A percentile compares a stretch with the other conserved stretches of the same genome.
Conservation (phyloP, 345 rosid genomes). For the Lumnitzera littorea region DNA sequence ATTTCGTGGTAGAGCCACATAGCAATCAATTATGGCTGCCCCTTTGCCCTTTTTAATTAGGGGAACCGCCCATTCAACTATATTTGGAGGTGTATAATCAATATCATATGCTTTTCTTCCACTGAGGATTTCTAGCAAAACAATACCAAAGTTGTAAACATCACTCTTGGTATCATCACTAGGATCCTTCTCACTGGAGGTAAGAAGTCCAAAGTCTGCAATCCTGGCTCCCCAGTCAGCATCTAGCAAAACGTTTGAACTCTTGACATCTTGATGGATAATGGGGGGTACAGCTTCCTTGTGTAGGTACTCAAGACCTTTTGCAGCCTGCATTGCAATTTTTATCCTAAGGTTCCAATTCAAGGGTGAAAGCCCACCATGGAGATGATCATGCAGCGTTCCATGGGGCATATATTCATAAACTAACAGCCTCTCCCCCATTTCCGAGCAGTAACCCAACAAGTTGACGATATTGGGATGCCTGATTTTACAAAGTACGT, state of each 20-base stretch:
- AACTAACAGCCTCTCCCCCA: conserved; percentile 86
- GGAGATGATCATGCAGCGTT: conserved; percentile 79
- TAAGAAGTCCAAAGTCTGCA: conserved; percentile 71
- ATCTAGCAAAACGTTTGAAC: conserved; percentile 76
- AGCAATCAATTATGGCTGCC: conserved; percentile 53
- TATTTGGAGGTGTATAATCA: conserved; percentile 49
- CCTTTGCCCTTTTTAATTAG: conserved; percentile 58
- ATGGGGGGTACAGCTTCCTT: conserved; percentile 55
- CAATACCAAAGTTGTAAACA: conserved; percentile 62
- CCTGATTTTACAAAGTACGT: conserved; percentile 62
- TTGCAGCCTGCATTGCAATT: conserved; percentile 70
- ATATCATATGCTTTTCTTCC: conserved; percentile 77
- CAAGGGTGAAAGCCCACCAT: conserved; percentile 66
- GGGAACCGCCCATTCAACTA: conserved; percentile 73
- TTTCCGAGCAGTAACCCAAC: conserved; percentile 74
- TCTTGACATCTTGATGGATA: conserved; percentile 61
- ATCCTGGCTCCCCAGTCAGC: conserved; percentile 82
- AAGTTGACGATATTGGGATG: conserved; percentile 82
- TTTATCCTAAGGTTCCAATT: conserved; percentile 62
- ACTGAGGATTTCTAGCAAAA: conserved; percentile 72
- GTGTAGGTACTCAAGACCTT: conserved; percentile 85
- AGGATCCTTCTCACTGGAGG: conserved; percentile 46
- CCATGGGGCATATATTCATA: conserved; percentile 92
- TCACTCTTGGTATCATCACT: conserved; percentile 45
- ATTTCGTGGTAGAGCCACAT: conserved; percentile 60